A percentile compares a stretch with the other conserved stretches of the same genome.
These are phyloP conservation scores for Ochetophila trinervis DNA, from an alignment of 306 rosid genomes.

Conservation along the genomic window DNA sequence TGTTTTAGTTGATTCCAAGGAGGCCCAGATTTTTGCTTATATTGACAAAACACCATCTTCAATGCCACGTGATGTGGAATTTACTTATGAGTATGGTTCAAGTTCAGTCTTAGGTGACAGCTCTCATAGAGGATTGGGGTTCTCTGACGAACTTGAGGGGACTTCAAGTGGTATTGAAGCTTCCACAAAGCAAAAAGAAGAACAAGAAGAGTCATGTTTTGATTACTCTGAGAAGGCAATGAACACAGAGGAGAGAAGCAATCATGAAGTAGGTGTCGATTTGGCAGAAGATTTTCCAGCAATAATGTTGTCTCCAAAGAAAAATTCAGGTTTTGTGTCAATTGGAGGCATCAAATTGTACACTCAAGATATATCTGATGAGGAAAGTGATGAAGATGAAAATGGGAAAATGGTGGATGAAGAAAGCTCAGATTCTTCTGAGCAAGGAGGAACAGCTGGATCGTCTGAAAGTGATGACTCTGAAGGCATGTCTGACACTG, in stretches of 20 bases:
- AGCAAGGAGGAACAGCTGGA: slow-evolving; percentile 39
- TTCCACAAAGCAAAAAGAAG: slow-evolving; percentile 37
- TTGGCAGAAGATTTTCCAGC: slow-evolving; percentile 39
- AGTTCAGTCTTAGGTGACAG: slow-evolving; percentile 75
- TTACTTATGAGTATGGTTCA: slow-evolving; percentile 53
- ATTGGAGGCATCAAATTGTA: slow-evolving; percentile 80
- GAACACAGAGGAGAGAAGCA: slow-evolving; percentile 35
- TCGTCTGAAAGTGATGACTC: slow-evolving; percentile 58
- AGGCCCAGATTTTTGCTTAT: slow-evolving; percentile 41
- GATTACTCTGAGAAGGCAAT: slow-evolving; percentile 44
- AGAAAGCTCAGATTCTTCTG: slow-evolving; percentile 40
- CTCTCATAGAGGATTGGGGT: slow-evolving; percentile 79
- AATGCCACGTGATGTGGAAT: slow-evolving; percentile 34
- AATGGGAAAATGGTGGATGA: slow-evolving; percentile 40
- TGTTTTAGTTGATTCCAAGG: slow-evolving; percentile 44
- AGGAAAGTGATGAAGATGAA: slow-evolving; percentile 50
- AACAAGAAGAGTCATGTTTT: slow-evolving; percentile 38
- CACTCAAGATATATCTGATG: slow-evolving; percentile 72
- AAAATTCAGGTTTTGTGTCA: slow-evolving; percentile 80
- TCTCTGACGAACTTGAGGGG: slow-evolving; percentile 51
- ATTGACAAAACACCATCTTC: slow-evolving; percentile 53
- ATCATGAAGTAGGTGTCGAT: slow-evolving; percentile 36
- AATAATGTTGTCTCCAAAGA: slow-evolving; percentile 26
- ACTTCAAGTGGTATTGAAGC: slow-evolving; percentile 45
- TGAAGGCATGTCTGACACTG: slow-evolving; percentile 60